Evolutionary conservation across 1,284 basidiomycete species (phyloP).

Genomic region (Trametes polyzona): DNA sequence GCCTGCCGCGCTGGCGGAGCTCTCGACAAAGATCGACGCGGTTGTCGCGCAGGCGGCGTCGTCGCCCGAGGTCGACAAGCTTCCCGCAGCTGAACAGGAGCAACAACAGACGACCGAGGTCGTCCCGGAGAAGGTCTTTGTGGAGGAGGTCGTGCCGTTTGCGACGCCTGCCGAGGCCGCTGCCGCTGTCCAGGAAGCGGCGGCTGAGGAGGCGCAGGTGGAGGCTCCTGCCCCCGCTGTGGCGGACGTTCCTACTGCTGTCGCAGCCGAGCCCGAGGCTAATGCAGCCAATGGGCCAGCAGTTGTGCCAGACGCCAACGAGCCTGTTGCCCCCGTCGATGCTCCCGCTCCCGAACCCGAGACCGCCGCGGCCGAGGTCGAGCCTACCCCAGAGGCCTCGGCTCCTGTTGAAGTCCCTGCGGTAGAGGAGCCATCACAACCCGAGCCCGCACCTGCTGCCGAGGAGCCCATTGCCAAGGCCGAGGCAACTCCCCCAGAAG

Average conservation of each 20-base stretch:
- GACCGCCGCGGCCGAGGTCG: conserved; percentile 1
- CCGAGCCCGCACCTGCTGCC: neutral
- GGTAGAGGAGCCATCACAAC: neutral
- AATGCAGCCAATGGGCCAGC: neutral
- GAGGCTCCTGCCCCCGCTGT: neutral
- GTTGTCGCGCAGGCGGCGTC: conserved; percentile 18
- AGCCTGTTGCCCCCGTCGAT: neutral
- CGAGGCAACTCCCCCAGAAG: neutral
- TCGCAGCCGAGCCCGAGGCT: neutral
- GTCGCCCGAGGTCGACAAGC: neutral
- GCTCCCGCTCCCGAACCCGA: neutral
- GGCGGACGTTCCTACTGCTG: neutral
- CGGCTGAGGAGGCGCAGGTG: neutral
- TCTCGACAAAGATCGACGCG: conserved; percentile 19
- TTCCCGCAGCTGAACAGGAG: neutral
- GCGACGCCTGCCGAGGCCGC: neutral
- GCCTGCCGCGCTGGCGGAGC: conserved; percentile 29
- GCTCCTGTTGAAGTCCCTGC: neutral
- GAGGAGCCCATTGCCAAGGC: neutral
- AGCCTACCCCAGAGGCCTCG: neutral
- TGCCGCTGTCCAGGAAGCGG: neutral
- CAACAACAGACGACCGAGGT: neutral
- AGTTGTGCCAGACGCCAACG: neutral
- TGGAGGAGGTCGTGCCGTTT: conserved; percentile 7
- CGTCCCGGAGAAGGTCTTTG: neutral